Base-by-base conservation (phyloP, 2,329 filamentous ascomycete species). In the Talaromyces funiculosus region DNA sequence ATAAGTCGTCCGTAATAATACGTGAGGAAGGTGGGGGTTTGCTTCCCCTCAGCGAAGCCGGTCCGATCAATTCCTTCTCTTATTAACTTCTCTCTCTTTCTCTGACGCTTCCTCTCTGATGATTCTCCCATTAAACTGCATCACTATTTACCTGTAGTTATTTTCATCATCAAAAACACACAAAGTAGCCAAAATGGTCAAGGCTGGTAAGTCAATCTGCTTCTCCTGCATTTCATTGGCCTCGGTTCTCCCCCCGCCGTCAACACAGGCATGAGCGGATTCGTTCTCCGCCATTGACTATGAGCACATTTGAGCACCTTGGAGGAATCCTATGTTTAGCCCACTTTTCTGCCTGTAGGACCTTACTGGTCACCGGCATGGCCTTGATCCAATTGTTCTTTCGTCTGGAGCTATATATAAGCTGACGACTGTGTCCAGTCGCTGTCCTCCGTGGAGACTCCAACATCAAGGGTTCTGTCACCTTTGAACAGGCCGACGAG, bases 371-470 rank as follows among this genome's bases (percentile, higher is more conserved):
- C n/a, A n/a, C n/a, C n/a, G n/a, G n/a, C n/a, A n/a, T n/a, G n/a
- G n/a, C n/a, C n/a, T n/a, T n/a, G n/a, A n/a, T n/a, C n/a, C n/a
- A n/a, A n/a, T 14, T 18, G 7, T 33, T 33, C 3, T 10, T 7
- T 33, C 31, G 31, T 10, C 8, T 16, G 29, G 14, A n/a, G 4
- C 5, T 8, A 4, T 10, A 18, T 49, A 49, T 49, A 18, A n/a
- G 31, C 45, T 49, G 24, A 49, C 45, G 3, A 4, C 10, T 12
- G 1, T 4, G 1, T 4, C 16, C 72, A 97, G 94, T 97, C 82
- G 90, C 90, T 81, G 91, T 96, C 78, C 82, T 99, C 84, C 93
- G 94, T 80, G 94, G 94, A 86, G 94, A 97, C 86, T 91, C 92
- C 79, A 96, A 92, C 84, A 82, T 99, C 84, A 82, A 86, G 76